Base-by-base conservation (phyloP, 768 basidiomycete genomes). In the Agaricus subrufescens region DNA sequence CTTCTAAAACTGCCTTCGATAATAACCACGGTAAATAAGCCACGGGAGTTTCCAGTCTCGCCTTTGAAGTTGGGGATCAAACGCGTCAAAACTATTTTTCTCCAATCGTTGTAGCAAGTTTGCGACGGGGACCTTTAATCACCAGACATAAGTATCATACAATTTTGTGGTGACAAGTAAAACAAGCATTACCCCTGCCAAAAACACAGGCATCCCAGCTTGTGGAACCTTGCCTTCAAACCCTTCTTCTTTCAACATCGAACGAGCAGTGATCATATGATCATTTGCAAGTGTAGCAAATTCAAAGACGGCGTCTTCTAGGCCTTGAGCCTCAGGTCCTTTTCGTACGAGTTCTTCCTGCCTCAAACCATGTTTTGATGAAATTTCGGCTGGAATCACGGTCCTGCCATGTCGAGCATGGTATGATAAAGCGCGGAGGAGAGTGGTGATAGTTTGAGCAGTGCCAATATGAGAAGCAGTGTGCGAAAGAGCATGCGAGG, bases 251-350 rank as follows among this genome's bases (percentile, higher is more conserved):
- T 80, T 77, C 62, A 87, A 79, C 81, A 86, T 84, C 51, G 81
- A 77, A 15, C 88, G 81, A 15, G 90, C 89, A 2, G 88, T 89
- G 56, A 81, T 69, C 60, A 94, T 67, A 67, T 94, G 84, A 69
- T 92, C 89, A 69, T 91, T 87, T 29, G 89, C 91, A 25, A 86
- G 66, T 8, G 84, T 85, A 34, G 92, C 91, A 69, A 93, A 85
- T 63, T 92, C 89, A 64, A 82, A 94, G 29, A 90, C 87, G 0
- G 91, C 91, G 57, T 91, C 86, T 48, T 83, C 83, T 14, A 94
- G 73, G 1, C 83, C 87, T 46, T 78, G 69, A 44, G 84, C 84
- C 9, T 72, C 61, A 12, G 73, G 70, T 4, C 84, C 84, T 31
- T 72, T 71, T 44, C 83, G 76, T 64, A 91, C 85, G 14, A 94